Conservation (phyloP, 2,329 filamentous ascomycete genomes). For the Graphilbum ipis-grandicollis region DNA sequence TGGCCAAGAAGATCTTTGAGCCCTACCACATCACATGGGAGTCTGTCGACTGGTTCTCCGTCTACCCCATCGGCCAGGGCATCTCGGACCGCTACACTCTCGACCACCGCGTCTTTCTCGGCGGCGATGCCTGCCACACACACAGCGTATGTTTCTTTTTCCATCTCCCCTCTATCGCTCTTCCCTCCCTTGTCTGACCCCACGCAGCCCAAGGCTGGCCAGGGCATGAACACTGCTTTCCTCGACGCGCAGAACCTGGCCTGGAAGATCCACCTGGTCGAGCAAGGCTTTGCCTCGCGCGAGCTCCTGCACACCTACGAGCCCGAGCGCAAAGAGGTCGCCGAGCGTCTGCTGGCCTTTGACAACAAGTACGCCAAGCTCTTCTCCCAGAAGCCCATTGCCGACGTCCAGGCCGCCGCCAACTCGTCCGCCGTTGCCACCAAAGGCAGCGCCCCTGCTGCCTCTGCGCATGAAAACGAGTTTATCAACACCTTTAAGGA, state of each 20-base stretch:
- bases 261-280: slow-evolving; percentile 91
- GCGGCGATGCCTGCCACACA: slow-evolving; percentile 64
- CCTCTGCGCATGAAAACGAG: slow-evolving; percentile 27
- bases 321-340: slow-evolving; percentile 66
- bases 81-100: slow-evolving; percentile 51
- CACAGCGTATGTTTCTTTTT: slow-evolving; percentile 39
- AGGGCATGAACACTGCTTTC: slow-evolving; percentile 69
- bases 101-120: slow-evolving; percentile 54
- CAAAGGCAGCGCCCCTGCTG: slow-evolving; percentile 21
- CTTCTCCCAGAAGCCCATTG: slow-evolving; percentile 54
- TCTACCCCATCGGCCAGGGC: slow-evolving; percentile 61
- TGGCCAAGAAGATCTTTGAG: slow-evolving; percentile 46
- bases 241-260: slow-evolving; percentile 75
- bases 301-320: slow-evolving; percentile 73
- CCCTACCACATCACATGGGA: slow-evolving; percentile 54
- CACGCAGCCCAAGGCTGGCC: slow-evolving; percentile 47
- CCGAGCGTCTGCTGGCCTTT: slow-evolving; percentile 70
- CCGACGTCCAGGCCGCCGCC: too few species aligned
- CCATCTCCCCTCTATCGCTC: not conserved
- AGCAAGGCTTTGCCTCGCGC: slow-evolving; percentile 61
- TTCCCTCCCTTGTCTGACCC: slow-evolving; percentile 17
- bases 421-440: slow-evolving; percentile 51
- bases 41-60: slow-evolving; percentile 55
- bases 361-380: slow-evolving; percentile 81
- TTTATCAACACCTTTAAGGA: slow-evolving; percentile 87